Conservation (phyloP, 2,329 filamentous ascomycete species). For the Arachnomyces sp. region DNA sequence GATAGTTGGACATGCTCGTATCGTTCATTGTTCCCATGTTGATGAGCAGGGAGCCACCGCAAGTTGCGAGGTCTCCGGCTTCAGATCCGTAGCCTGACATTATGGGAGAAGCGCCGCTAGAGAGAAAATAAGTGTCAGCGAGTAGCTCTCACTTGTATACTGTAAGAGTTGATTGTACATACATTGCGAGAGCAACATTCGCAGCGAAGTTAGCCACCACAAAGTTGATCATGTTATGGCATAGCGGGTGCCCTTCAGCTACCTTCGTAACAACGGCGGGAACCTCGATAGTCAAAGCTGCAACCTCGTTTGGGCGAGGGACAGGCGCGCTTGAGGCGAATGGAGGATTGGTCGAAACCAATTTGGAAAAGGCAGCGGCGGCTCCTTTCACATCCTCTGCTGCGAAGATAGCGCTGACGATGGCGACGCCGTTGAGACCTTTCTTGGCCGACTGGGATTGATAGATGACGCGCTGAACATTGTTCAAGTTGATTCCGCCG, state of each 20-base stretch:
- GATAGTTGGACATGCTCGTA: conserved; percentile 63
- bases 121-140: conserved; percentile 11
- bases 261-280: conserved; percentile 53
- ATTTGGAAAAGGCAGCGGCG: conserved; percentile 50
- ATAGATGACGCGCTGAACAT: conserved; percentile 65
- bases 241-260: conserved; percentile 59
- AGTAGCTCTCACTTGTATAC: not conserved
- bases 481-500: conserved; percentile 74
- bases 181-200: conserved; percentile 74
- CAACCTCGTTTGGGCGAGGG: conserved; percentile 19
- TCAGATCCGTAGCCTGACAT: conserved; percentile 87
- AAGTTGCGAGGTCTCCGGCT: conserved; percentile 67
- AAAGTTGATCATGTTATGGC: conserved; percentile 95
- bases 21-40: conserved; percentile 92
- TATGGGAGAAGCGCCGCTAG: conserved; percentile 73
- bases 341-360: conserved; percentile 41
- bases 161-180: conserved; percentile 11
- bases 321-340: conserved; percentile 26
- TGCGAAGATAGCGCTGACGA: conserved; percentile 83
- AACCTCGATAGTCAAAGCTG: conserved; percentile 27
- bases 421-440: conserved; percentile 68
- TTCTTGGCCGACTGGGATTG: conserved; percentile 56
- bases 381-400: conserved; percentile 59
- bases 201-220: conserved; percentile 94
- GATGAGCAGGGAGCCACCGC: conserved; percentile 73